These are phyloP conservation scores for Cordyceps pruinosa DNA, from an alignment of 2,329 filamentous ascomycete species.

Conservation along the genomic window DNA sequence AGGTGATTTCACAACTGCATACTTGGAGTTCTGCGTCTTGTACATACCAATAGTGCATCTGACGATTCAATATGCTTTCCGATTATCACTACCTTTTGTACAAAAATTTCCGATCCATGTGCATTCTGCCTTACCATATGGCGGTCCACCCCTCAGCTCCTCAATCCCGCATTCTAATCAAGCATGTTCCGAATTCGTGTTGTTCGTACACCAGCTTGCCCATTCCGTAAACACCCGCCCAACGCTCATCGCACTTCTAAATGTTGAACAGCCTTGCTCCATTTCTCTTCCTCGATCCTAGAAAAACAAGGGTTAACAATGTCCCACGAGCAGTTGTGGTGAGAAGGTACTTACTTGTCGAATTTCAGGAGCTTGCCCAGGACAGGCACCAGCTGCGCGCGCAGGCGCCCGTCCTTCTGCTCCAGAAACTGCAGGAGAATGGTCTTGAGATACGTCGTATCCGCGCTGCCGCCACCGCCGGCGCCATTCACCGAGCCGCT, in stretches of 20 bases:
- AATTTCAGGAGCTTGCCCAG: conserved; percentile 70
- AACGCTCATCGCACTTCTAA: conserved; percentile 15
- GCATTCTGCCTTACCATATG: too few relatives aligned
- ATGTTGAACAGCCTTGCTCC: conserved; percentile 21
- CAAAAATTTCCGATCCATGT: not conserved
- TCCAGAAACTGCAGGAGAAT: conserved; percentile 76
- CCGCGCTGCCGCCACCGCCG: conserved; percentile 24
- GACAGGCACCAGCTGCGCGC: conserved; percentile 70
- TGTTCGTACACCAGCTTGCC: not conserved
- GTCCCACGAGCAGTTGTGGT: not conserved
- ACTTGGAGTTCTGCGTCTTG: too few relatives aligned
- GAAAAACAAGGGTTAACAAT: conserved; percentile 8
- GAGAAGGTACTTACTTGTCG: conserved; percentile 53
- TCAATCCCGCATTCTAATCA: not conserved
- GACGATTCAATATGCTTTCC: too few relatives aligned
- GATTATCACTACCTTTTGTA: not conserved
- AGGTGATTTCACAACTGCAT: too few relatives aligned
- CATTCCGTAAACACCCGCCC: not conserved
- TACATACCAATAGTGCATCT: too few relatives aligned
- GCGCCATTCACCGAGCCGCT: conserved; percentile 32
- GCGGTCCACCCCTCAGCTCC: too few relatives aligned
- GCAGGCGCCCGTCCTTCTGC: conserved; percentile 69
- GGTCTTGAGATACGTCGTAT: conserved; percentile 68
- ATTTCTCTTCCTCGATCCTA: conserved; percentile 22
- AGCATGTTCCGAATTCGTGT: not conserved